Base-by-base conservation (phyloP, 2,329 filamentous ascomycete species). In the Mycosphaerella arachidis region DNA sequence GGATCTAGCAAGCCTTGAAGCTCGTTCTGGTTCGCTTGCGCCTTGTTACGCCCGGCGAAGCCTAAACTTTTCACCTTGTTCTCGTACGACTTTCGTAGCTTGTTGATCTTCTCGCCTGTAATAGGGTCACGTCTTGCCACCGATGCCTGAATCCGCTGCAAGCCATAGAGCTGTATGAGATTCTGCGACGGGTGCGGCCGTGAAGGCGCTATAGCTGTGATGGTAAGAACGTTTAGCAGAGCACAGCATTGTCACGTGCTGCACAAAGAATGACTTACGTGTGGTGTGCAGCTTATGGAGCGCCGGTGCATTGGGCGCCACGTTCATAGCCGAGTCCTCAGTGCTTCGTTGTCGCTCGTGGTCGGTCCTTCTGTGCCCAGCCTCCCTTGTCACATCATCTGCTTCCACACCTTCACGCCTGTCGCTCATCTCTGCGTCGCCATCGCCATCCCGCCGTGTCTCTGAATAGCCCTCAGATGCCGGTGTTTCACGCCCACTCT, bases 21-120 rank as follows among this genome's bases (percentile, higher is more conserved):
- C 48, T 73, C 73, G 29, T 69, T 66, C 57, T 76, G 74, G 66
- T 77, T 74, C 37, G 72, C 69, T n/a, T 57, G 35, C 16, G 78
- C 73, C 68, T 82, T 81, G 59, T 78, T 78, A 63, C 78, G 77
- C 52, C 81, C 81, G 29, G 78, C 75, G 16, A 82, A 74, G 48
- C 75, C 74, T 59, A 83, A 70, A 43, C 72, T 72, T 67, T 81
- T 81, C 61, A 82, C 77, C 64, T 82, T 81, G 53, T 78, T 78
- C 67, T 81, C 80, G 66, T 83, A 83, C 35, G 79, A 81, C 66
- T 82, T 83, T 43, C 85, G 78, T 46, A 88, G 76, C 70, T 84
- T 82, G 73, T 87, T 81, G 62, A 80, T 86, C 75, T 88, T 88
- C 69, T 86, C 84, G 61, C 84, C 84, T n/a, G 84, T 86, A 20